Evolutionary conservation across 208 protist species (phyloP), one percentile per base, ranked within the genome.

Genomic region (Wallacemonas collosoma): DNA sequence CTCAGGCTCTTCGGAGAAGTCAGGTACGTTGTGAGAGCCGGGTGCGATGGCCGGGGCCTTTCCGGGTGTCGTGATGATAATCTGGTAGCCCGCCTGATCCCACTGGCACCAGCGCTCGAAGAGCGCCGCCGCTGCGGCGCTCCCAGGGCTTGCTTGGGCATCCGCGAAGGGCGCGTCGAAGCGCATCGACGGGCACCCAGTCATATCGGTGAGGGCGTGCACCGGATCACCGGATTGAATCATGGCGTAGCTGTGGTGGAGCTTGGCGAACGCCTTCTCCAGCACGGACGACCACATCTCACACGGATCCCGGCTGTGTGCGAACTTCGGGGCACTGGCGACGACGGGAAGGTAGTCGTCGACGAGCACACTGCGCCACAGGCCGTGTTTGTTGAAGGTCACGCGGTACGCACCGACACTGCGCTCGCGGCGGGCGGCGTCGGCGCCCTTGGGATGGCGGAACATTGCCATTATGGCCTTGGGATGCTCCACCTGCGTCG

Each of bases 251-350:
- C 82, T 88, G 66, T 82, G 78, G 76, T 95, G 81, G 54, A 97
- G 58, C 82, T 98, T 98, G 43, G 93, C 93, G 66, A 91, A 98
- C 4, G 94, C 94, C 88, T 98, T 98, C 73, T 98, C 81, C 12
- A 97, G 76, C 60, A 98, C 81, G 26, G 85, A 76, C 2, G 90
- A 81, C 94, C 94, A 98, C 68, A 97, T 62, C 86, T 98, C 91
- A 72, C 83, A 86, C 26, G 60, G 69, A 73, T 97, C 89, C n/a
- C 68, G 64, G 68, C 82, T 89, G 77, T 82, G 79, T 3, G 82
- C 81, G 67, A 90, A 89, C 72, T 73, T 81, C 11, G 79, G 85
- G 6, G 62, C 76, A 43, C 69, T 80, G 14, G 73, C 90, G 11
- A 91, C 57, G 35, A 83, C 79, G 8, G 93, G 93, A 38, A 97